phyloP scores from a whole-genome alignment of 192 early-diverging fungal genomes.

The Linnemannia elongata region DNA sequence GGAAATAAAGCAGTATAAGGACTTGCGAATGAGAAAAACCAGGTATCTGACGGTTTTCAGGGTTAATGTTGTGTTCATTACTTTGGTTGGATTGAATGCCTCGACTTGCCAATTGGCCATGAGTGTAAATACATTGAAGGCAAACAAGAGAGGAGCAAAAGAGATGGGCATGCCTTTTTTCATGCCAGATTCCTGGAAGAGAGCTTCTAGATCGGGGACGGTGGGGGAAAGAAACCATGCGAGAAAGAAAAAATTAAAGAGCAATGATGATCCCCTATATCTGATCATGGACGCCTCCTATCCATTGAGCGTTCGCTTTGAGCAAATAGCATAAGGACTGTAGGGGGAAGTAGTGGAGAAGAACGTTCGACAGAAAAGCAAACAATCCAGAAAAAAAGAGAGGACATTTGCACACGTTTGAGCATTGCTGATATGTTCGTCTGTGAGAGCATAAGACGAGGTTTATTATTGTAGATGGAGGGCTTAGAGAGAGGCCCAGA shows the following conservation, averaged over 20 bases:
- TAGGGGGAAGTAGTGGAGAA: background rate
- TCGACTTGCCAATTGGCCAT: too few species aligned
- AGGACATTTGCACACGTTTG: background rate
- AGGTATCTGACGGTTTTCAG: constrained; percentile 6
- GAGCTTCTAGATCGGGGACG: background rate
- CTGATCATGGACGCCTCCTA: background rate
- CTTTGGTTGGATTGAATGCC: too few species aligned
- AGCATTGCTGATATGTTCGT: background rate
- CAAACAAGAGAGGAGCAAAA: background rate
- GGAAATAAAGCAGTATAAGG: too few species aligned
- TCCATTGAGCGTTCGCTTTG: background rate
- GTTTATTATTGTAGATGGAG: background rate
- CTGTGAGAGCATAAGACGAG: background rate
- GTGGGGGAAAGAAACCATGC: background rate
- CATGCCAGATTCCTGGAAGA: background rate
- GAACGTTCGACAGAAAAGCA: background rate
- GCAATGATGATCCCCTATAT: background rate
- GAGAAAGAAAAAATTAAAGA: background rate
- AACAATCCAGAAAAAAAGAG: background rate
- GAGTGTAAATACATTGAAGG: background rate
- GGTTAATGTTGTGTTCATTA: background rate
- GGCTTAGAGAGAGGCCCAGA: background rate
- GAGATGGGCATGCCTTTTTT: background rate
- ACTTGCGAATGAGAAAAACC: too few species aligned
- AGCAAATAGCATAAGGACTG: background rate